Evolutionary conservation across 441 rosid genomes (phyloP), one percentile per base, ranked within the genome.

Genomic region (Biscutella laevigata): DNA sequence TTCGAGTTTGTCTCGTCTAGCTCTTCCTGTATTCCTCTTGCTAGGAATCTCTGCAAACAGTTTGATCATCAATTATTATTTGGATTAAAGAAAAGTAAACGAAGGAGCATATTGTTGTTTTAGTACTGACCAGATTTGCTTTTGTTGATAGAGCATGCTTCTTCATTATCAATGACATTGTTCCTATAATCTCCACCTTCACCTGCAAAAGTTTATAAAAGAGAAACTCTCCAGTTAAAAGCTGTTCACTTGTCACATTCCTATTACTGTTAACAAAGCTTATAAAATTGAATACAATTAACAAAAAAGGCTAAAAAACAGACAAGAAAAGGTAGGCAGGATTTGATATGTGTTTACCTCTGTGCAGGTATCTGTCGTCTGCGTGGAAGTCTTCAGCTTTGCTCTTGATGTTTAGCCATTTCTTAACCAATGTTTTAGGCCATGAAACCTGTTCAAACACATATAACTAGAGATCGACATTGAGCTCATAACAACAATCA

Each of bases 401-500:
- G 68, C 71, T 79, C 74, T 66, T 87, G 77, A 82, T 84, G 67
- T 80, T 89, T 59, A 94, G 77, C 99, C 84, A 94, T 75, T 94
- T 94, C 71, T 82, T 84, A 64, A 88, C 84, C 77, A 94, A 70
- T 69, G 82, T 80, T 72, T 82, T 87, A 16, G 99, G 82, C 99
- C 99, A 94, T 51, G 96, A 82, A 67, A 82, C 70, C 99, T 86
- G 64, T 74, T 17, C 14, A 6, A n/a, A 8, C 11, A 6, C 9
- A 9, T 5, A 24, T 4, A n/a, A n/a, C 12, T 39, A 1, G 56
- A 12, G 11, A 37, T 38, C n/a, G n/a, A n/a, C n/a, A n/a, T n/a
- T n/a, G n/a, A n/a, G n/a, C n/a, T n/a, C n/a, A n/a, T n/a, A n/a
- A n/a, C n/a, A n/a, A n/a, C n/a, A n/a, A n/a, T n/a, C n/a, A n/a